phyloP scores from a whole-genome alignment of 441 rosid species.

The Gossypium schwendimanii region DNA sequence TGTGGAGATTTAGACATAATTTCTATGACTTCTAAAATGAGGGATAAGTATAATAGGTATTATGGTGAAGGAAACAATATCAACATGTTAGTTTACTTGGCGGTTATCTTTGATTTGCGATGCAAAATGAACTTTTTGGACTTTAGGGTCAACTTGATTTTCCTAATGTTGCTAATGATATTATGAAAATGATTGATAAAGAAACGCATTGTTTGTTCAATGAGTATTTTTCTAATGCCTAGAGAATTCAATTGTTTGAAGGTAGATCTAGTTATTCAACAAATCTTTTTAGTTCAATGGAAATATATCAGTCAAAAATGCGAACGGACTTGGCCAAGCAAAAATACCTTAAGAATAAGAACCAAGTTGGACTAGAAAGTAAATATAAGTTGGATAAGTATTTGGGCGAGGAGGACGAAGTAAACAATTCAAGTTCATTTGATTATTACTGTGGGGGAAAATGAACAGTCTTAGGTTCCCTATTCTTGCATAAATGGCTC shows the following conservation, averaged over 20 bases:
- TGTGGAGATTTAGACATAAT: too few species aligned
- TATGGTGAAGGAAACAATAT: too few species aligned
- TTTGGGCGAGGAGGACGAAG: background rate
- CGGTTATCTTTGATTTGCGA: too few species aligned
- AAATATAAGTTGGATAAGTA: too few species aligned
- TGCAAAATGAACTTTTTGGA: too few species aligned
- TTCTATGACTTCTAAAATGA: too few species aligned
- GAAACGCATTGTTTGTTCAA: background rate
- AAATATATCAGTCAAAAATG: background rate
- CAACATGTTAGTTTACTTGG: too few species aligned
- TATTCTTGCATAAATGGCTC: background rate
- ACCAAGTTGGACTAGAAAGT: background rate
- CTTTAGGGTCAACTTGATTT: too few species aligned
- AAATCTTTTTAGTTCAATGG: background rate
- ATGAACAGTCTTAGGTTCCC: background rate
- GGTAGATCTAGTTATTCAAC: background rate
- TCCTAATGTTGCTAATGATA: background rate
- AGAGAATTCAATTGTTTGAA: background rate
- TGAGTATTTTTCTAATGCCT: too few species aligned
- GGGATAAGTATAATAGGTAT: too few species aligned
- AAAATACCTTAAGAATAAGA: background rate
- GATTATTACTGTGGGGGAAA: background rate
- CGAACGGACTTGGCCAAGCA: background rate
- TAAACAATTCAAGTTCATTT: background rate
- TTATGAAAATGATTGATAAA: background rate